Conservation (phyloP, 1,284 basidiomycete species). For the Agroathelia rolfsii region DNA sequence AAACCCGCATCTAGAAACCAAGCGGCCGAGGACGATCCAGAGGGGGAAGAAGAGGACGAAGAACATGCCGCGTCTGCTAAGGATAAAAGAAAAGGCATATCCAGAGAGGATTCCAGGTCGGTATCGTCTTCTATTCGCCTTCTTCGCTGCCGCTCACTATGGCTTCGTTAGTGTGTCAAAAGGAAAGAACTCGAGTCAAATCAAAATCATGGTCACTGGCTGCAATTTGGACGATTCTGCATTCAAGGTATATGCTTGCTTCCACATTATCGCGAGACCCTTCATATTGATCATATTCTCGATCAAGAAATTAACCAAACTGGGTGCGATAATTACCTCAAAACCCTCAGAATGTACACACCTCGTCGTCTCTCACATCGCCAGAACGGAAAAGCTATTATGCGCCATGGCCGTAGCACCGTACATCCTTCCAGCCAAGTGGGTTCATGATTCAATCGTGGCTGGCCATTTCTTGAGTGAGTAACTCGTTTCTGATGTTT, state of each 20-base stretch:
- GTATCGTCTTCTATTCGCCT: too few relatives aligned
- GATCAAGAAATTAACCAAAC: conserved; percentile 43
- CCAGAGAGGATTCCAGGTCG: too few relatives aligned
- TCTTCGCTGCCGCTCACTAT: too few relatives aligned
- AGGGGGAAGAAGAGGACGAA: conserved; percentile 7
- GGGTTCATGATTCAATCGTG: conserved; percentile 53
- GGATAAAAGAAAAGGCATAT: conserved; percentile 12
- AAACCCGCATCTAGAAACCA: conserved; percentile 6
- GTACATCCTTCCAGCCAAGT: conserved; percentile 51
- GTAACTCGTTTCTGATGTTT: conserved; percentile 18
- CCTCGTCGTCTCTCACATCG: conserved; percentile 54
- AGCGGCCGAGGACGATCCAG: conserved; percentile 8
- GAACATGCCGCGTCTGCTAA: conserved; percentile 14
- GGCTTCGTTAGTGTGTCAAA: too few relatives aligned
- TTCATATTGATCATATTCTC: too few relatives aligned
- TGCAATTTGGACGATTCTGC: too few relatives aligned
- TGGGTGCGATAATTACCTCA: conserved; percentile 55
- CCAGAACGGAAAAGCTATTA: conserved; percentile 78
- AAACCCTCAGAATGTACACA: conserved; percentile 66
- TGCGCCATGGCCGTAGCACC: conserved; percentile 57
- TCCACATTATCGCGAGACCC: too few relatives aligned
- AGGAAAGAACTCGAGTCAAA: conserved; percentile 10
- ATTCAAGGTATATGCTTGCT: too few relatives aligned
- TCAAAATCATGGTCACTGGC: too few relatives aligned
- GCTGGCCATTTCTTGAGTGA: conserved; percentile 58